Evolutionary conservation across 1,284 basidiomycete genomes (phyloP), one percentile per base, ranked within the genome.

Genomic region (Takashimella tepidaria): DNA sequence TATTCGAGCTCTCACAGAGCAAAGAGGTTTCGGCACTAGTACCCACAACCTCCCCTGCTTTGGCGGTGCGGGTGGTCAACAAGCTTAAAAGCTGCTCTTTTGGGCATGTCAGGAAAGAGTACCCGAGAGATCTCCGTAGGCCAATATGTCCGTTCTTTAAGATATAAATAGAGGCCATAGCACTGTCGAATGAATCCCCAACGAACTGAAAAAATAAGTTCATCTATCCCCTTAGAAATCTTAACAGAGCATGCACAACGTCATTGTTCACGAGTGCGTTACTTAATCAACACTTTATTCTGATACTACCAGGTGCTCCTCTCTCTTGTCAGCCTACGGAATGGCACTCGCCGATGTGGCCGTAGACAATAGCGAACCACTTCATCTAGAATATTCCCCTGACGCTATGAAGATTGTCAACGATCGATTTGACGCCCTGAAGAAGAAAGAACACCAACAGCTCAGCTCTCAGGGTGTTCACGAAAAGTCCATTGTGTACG

Each of bases 321-420:
- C 62, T 20, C 72, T 74, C 49, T 60, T 78, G 19, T 73, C 70
- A 5, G 77, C 77, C 1, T 78, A 77, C 53, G 77, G 77, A 5
- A 72, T 74, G 68, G 69, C 72, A 23, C 53, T 76, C 10, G 73
- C 76, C 3, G 74, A 77, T 25, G 20, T 49, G 13, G 51, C 27
- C 20, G 47, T 41, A 5, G 51, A 53, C 24, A 10, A 13, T n/a
- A 46, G 24, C 13, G 50, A 47, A 22, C 50, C 50, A 11, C 42
- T 44, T 13, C 47, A 76, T 5, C 27, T 62, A 19, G 54, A 56
- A 19, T 45, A 23, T 43, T 24, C 19, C 5, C 13, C 12, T 6
- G n/a, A 19, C 11, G 49, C 24, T 19, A 10, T 48, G 10, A 5
- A 41, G 10, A 23, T n/a, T 12, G 43, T 55, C 11, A 41, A 41